Conservation (phyloP, 2,329 filamentous ascomycete species). For the Sclerotiophoma versabilis region DNA sequence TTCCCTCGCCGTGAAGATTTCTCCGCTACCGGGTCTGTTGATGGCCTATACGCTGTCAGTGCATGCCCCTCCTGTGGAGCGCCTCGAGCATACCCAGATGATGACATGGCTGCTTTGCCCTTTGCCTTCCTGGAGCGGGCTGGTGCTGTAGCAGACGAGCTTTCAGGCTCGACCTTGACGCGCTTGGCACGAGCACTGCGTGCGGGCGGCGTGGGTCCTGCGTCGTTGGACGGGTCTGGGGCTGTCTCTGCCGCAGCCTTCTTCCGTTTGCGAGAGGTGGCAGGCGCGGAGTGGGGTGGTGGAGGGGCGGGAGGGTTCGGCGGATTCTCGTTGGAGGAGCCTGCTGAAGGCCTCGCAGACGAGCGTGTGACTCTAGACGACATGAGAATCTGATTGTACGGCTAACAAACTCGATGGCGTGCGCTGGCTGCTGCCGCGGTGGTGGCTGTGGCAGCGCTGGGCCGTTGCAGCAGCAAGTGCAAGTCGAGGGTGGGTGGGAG, state of each 20-base stretch:
- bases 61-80: constrained; percentile 5
- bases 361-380: constrained; percentile 96
- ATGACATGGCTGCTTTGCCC: constrained; percentile 72
- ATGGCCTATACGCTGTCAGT: constrained; percentile 58
- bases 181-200: constrained; percentile 54
- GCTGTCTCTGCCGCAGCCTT: constrained; percentile 56
- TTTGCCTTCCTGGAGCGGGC: constrained; percentile 64
- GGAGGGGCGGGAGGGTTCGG: constrained; percentile 53
- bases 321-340: constrained; percentile 52
- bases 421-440: constrained; percentile 40
- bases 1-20: constrained; percentile 76
- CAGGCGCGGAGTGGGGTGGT: constrained; percentile 53
- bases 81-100: constrained; percentile 64
- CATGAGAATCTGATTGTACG: constrained; percentile 72
- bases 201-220: constrained; percentile 42
- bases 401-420: constrained; percentile 35
- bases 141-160: constrained; percentile 47
- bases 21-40: constrained; percentile 70
- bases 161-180: constrained; percentile 70
- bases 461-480: constrained; percentile 32
- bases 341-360: constrained; percentile 86
- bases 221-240: constrained; percentile 57
- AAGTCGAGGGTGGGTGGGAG: constrained; percentile 27
- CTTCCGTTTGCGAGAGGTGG: constrained; percentile 78
- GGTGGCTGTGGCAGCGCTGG: constrained; percentile 38